phyloP scores from a whole-genome alignment of 2,329 filamentous ascomycete genomes.

The Botrytis galanthina region DNA sequence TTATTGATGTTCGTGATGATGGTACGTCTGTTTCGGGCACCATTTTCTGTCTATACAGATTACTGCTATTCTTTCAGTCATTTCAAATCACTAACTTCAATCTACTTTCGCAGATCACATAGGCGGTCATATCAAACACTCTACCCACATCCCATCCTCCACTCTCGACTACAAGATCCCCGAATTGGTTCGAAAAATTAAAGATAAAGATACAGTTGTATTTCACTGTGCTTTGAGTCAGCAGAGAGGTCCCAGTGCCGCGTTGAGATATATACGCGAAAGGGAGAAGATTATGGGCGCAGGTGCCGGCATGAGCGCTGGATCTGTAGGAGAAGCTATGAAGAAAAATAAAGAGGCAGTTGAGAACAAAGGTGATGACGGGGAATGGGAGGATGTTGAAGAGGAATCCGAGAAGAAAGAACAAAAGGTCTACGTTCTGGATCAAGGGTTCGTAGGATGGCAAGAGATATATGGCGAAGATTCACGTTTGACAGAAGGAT shows the following conservation, averaged over 20 bases:
- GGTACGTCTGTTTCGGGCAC: constrained; percentile 46
- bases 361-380: constrained; percentile 31
- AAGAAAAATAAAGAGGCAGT: constrained; percentile 31
- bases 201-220: constrained; percentile 77
- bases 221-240: constrained; percentile 95
- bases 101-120: constrained; percentile 64
- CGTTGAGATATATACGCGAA: constrained; percentile 74
- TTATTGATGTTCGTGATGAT: constrained; percentile 88
- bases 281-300: constrained; percentile 50
- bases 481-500: constrained; percentile 77
- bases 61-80: not conserved
- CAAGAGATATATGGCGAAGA: constrained; percentile 81
- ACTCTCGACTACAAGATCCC: constrained; percentile 75
- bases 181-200: constrained; percentile 74
- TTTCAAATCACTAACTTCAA: not conserved
- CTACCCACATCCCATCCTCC: constrained; percentile 70
- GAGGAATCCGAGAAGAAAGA: constrained; percentile 35
- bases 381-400: constrained; percentile 38
- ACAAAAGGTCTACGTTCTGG: constrained; percentile 79
- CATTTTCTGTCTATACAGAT: not conserved
- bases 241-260: constrained; percentile 82
- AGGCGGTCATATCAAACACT: constrained; percentile 82
- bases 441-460: constrained; percentile 84
- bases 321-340: constrained; percentile 27
- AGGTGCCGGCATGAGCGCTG: constrained; percentile 20